These are phyloP conservation scores for Solanum chiquidenum DNA, from an alignment of 257 asterid genomes.

Conservation along the genomic window DNA sequence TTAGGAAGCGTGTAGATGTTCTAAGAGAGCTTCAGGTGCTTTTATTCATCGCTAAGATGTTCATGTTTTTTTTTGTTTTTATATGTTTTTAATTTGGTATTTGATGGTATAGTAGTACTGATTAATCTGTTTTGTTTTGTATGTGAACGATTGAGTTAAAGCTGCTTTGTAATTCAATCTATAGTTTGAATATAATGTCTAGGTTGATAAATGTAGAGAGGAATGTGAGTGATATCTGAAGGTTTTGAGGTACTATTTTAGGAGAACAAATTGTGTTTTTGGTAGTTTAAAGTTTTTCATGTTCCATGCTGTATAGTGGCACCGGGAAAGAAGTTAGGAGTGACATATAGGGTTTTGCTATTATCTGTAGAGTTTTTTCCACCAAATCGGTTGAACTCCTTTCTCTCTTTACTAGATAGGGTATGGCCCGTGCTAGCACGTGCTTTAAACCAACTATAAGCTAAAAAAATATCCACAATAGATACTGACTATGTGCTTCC, in stretches of 20 bases:
- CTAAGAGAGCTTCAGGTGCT: constrained; percentile 63
- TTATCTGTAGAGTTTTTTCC: neutral
- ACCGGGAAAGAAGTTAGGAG: neutral
- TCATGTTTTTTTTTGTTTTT: neutral
- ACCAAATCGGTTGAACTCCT: neutral
- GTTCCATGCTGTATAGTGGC: neutral
- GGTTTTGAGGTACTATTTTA: neutral
- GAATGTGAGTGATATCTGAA: neutral
- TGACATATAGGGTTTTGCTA: neutral
- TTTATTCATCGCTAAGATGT: neutral
- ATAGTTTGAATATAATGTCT: neutral
- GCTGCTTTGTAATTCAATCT: neutral
- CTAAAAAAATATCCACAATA: neutral
- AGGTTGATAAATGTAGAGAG: neutral
- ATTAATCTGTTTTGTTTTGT: neutral
- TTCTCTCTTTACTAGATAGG: neutral
- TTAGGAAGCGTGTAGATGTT: constrained; percentile 68
- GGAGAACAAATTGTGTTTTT: neutral
- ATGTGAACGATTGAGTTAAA: neutral
- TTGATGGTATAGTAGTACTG: neutral
- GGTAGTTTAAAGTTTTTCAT: neutral
- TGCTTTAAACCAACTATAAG: neutral
- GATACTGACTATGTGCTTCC: neutral
- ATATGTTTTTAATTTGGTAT: neutral
- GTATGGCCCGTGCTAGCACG: neutral